A percentile compares a stretch with the other conserved stretches of the same genome.
Evolutionary conservation across 495 filamentous ascomycete species (phyloP).

Genomic region (Penicillium paradoxum): DNA sequence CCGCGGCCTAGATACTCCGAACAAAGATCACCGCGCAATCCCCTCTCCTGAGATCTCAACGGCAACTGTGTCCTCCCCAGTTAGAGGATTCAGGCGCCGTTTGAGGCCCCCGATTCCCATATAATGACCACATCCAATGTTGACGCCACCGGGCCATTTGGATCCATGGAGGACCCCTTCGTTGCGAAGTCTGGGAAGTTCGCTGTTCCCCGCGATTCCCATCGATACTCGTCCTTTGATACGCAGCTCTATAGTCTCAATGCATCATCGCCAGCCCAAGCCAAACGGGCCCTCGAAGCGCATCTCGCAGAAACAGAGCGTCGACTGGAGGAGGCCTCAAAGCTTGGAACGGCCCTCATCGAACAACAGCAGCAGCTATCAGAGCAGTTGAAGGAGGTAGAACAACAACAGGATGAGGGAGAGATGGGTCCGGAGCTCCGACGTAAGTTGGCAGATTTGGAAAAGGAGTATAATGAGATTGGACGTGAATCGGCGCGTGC

Average conservation of each 20-base stretch:
- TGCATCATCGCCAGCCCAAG: constrained; percentile 73
- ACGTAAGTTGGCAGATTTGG: constrained; percentile 77
- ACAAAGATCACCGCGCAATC: constrained; percentile 22
- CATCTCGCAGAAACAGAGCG: constrained; percentile 88
- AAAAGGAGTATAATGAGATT: constrained; percentile 93
- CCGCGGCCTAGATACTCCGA: constrained; percentile 25
- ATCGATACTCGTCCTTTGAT: constrained; percentile 77
- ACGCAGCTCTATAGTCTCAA: constrained; percentile 72
- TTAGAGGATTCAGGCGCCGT: constrained; percentile 24
- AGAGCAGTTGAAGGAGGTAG: constrained; percentile 78
- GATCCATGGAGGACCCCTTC: constrained; percentile 53
- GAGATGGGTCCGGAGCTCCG: constrained; percentile 81
- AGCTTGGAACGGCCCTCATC: constrained; percentile 77
- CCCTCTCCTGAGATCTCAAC: constrained; percentile 17
- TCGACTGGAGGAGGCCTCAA: constrained; percentile 83
- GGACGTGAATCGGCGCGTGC: constrained; percentile 84
- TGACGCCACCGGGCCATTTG: constrained; percentile 18
- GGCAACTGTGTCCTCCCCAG: constrained; percentile 23
- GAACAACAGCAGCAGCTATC: constrained; percentile 76
- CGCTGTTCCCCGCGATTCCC: constrained; percentile 45
- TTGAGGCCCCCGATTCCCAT: constrained; percentile 11
- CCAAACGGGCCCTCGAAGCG: constrained; percentile 81
- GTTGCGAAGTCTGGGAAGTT: constrained; percentile 34
- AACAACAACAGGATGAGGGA: constrained; percentile 71
- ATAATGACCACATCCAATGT: constrained; percentile 18